Conservation (phyloP, 768 basidiomycete genomes). For the Leccinum rimulosum region DNA sequence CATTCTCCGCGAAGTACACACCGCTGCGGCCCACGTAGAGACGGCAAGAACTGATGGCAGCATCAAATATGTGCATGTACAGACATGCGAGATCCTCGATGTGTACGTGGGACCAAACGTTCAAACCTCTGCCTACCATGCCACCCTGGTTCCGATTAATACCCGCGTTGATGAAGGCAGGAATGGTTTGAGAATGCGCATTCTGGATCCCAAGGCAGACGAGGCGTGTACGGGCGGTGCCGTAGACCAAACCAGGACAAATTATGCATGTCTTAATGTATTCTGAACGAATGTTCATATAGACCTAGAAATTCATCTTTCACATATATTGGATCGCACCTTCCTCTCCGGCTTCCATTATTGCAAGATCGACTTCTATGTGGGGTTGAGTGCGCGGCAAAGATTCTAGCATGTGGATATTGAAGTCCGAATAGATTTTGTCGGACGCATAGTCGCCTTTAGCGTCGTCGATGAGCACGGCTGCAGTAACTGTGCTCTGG, state of each 20-base stretch:
- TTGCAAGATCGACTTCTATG: constrained; percentile 46
- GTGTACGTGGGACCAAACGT: constrained; percentile 61
- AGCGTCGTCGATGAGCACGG: constrained; percentile 30
- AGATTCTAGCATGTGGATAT: constrained; percentile 42
- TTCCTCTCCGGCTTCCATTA: constrained; percentile 47
- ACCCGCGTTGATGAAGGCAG: constrained; percentile 42
- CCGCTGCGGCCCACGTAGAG: constrained; percentile 38
- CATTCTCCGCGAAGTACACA: constrained; percentile 52
- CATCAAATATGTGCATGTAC: constrained; percentile 44
- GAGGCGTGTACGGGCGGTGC: constrained; percentile 46
- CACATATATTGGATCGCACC: constrained; percentile 30
- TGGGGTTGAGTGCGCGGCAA: constrained; percentile 46
- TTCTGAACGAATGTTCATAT: constrained; percentile 36
- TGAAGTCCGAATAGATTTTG: constrained; percentile 48
- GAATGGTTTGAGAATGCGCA: constrained; percentile 51
- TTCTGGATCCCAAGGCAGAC: constrained; percentile 54
- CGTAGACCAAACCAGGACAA: constrained; percentile 57
- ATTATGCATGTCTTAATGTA: constrained; percentile 52
- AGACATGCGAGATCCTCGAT: constrained; percentile 47
- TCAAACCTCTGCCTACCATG: constrained; percentile 54
- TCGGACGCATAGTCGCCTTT: constrained; percentile 38
- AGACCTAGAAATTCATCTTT: neutral
- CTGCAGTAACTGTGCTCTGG: constrained; percentile 4
- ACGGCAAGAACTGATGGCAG: constrained; percentile 18
- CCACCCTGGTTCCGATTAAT: constrained; percentile 50